Base-by-base conservation (phyloP, 2,329 filamentous ascomycete genomes). In the Arachnomyces sp. region DNA sequence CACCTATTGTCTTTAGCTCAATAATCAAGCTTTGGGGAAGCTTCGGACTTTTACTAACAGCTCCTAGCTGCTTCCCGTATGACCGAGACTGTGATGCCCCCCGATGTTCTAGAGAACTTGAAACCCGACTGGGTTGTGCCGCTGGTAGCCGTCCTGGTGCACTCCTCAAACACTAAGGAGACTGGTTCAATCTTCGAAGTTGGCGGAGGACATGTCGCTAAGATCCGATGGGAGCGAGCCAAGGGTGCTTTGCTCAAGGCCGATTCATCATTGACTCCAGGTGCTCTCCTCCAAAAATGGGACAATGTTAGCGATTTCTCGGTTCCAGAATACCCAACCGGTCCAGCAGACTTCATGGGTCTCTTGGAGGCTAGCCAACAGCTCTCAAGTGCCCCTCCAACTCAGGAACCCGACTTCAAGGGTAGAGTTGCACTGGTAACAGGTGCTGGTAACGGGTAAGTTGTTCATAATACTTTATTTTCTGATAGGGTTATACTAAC, bases 81-180 rank as follows among this genome's bases (percentile, higher is more conserved):
- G 88, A 95, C 89, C 32, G 80, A 88, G 63, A 95, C 90, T 13
- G 76, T 95, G 52, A 90, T 95, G 87, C 88, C 89, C 28, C 86
- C 87, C n/a, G 89, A 95, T 59, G 77, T 95, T 30, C 75, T 95
- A 53, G 81, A 83, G 52, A 82, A 79, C 59, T 74, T 95, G 49
- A 88, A 85, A 73, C 92, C 92, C 34, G 87, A 94, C 47, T 96
- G 88, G 88, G 81, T 96, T 45, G 88, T 96, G 34, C 92, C 92
- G 28, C 73, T 96, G 31, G 92, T 96, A 25, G 90, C 88, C 37
- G 81, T 84, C 43, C 74, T 98, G 37, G 84, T 85, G 32, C 89
- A 96, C 75, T 80, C 84, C 59, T 86, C 78, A 56, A 93, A 92
- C 72, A 82, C 76, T 6, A 65, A 69, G 35, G 90, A 96, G 73